phyloP scores from a whole-genome alignment of 345 rosid genomes.

The Lepidium sativum region DNA sequence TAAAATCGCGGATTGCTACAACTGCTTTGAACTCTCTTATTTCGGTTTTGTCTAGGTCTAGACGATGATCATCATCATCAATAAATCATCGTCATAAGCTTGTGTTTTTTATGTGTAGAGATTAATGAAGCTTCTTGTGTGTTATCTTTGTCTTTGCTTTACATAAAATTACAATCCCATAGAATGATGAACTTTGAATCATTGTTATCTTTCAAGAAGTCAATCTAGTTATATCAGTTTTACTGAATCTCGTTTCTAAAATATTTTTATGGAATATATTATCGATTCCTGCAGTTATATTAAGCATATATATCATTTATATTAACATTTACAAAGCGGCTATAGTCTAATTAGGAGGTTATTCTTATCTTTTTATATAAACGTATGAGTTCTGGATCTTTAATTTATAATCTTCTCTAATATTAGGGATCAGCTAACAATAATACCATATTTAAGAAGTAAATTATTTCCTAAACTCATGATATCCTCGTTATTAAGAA shows the following conservation, averaged over 20 bases:
- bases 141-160: too few relatives aligned
- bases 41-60: slow-evolving; percentile 15
- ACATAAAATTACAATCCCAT: neutral
- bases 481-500: too few relatives aligned
- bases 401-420: too few relatives aligned
- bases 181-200: neutral
- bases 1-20: slow-evolving; percentile 21
- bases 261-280: neutral
- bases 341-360: neutral
- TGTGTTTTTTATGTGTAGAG: neutral
- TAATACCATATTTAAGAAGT: too few relatives aligned
- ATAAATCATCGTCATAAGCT: neutral
- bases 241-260: too few relatives aligned
- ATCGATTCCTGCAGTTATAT: neutral
- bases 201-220: neutral
- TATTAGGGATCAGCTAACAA: too few relatives aligned
- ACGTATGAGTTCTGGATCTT: too few relatives aligned
- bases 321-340: neutral
- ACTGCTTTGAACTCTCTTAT: slow-evolving; percentile 17
- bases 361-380: neutral
- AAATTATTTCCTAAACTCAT: too few relatives aligned
- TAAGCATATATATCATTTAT: neutral
- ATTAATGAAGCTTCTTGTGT: neutral
- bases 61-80: neutral
- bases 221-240: neutral